Conservation (phyloP, 1,284 basidiomycete genomes). For the Sutorius eximius region DNA sequence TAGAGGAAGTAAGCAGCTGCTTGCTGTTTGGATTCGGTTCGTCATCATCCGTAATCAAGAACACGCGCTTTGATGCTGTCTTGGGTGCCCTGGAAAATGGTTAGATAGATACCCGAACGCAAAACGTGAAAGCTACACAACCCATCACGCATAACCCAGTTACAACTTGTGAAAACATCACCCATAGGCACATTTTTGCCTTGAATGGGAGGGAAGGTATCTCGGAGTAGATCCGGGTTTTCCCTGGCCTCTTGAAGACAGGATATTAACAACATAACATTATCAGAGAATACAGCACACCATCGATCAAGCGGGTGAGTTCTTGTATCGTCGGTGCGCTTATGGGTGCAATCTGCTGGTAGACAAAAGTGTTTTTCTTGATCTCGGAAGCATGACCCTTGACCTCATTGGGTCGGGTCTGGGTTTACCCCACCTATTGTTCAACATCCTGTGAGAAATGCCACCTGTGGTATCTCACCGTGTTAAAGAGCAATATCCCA, state of each 20-base stretch:
- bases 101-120: background rate
- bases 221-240: slow-evolving; percentile 53
- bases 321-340: slow-evolving; percentile 80
- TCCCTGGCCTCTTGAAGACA: slow-evolving; percentile 51
- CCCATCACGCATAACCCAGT: slow-evolving; percentile 86
- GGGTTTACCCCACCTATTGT: slow-evolving; percentile 21
- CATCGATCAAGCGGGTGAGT: slow-evolving; percentile 67
- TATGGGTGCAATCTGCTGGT: slow-evolving; percentile 75
- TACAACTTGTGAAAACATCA: slow-evolving; percentile 85
- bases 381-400: slow-evolving; percentile 63
- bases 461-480: slow-evolving; percentile 51
- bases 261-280: slow-evolving; percentile 4
- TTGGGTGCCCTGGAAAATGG: slow-evolving; percentile 65
- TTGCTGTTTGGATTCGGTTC: slow-evolving; percentile 52
- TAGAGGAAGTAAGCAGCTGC: slow-evolving; percentile 62
- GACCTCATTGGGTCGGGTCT: slow-evolving; percentile 54
- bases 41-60: slow-evolving; percentile 92
- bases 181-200: slow-evolving; percentile 67
- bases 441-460: slow-evolving; percentile 1
- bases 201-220: slow-evolving; percentile 60
- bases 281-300: slow-evolving; percentile 40
- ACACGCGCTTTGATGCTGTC: slow-evolving; percentile 86
- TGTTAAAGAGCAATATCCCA: slow-evolving; percentile 91
- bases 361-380: slow-evolving; percentile 73
- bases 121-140: slow-evolving; percentile 37